Evolutionary conservation across 352 stramenopile genomes (phyloP), one percentile per base, ranked within the genome.

Genomic region (Phytopythium litorale): DNA sequence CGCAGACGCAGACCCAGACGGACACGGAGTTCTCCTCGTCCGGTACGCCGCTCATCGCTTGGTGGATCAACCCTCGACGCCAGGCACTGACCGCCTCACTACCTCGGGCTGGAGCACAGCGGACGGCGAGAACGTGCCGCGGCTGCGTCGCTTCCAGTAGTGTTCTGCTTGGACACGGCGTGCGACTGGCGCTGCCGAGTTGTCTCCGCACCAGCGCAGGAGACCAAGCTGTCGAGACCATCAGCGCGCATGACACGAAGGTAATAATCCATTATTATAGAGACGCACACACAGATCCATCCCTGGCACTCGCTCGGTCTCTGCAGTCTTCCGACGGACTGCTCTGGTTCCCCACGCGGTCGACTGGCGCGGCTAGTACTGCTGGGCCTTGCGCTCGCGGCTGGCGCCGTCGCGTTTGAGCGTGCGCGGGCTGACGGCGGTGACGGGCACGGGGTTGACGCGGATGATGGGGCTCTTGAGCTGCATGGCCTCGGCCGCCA

Each of bases 381-480:
- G 42, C 42, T 32, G 7, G 19, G 32, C 18, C 40, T 52, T 52
- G 33, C 35, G 56, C 43, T 62, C 13, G 42, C 54, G n/a, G 7
- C 23, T 21, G n/a, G 46, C 35, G 15, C 33, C 33, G 5, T 12
- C 15, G 38, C 11, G 23, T 18, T 60, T 60, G 55, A 49, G 37
- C 25, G 30, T 25, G 23, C 55, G 55, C 55, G 55, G 55, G 28
- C 58, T 57, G 11, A 57, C 58, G n/a, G n/a, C 45, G n/a, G 70
- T 53, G 42, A 93, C 80, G 4, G 71, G 62, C 43, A 91, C 79
- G 21, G 84, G 84, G 50, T 88, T 88, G 35, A 91, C 71, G 49
- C 86, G 66, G n/a, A 79, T 58, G 25, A 25, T 40, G 7, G 76
- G 78, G 30, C 68, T 80, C 66, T 87, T 92, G 57, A 87, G 58